A percentile compares a stretch with the other conserved stretches of the same genome.
These are phyloP conservation scores for Kregervanrija pseudodelftensis DNA, from an alignment of 805 yeast species.

Conservation along the genomic window DNA sequence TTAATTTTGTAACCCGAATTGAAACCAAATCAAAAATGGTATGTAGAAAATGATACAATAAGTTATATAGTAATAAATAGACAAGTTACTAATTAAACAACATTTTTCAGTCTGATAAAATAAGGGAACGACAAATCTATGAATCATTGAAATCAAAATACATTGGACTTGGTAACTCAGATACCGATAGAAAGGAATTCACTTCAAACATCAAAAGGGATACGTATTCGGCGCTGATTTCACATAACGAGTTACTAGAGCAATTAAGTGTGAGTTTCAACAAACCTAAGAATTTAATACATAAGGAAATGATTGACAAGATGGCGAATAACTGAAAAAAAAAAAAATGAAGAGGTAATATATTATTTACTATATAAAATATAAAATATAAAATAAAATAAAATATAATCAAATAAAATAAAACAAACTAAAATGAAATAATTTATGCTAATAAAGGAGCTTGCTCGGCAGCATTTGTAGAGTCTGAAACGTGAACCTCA, in stretches of 20 bases:
- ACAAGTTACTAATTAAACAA: too few relatives aligned
- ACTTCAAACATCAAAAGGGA: slow-evolving; percentile 59
- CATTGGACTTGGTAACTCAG: slow-evolving; percentile 70
- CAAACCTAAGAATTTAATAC: slow-evolving; percentile 32
- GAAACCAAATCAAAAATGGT: slow-evolving; percentile 3
- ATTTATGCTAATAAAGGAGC: slow-evolving; percentile 27
- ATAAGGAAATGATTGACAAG: slow-evolving; percentile 30
- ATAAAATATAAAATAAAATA: not conserved
- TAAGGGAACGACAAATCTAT: slow-evolving; percentile 50
- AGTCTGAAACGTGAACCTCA: slow-evolving; percentile 5
- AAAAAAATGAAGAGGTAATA: not conserved
- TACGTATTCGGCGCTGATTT: slow-evolving; percentile 53
- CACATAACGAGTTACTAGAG: slow-evolving; percentile 47
- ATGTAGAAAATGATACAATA: not conserved
- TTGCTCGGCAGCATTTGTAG: slow-evolving; percentile 19
- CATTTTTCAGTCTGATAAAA: slow-evolving; percentile 49
- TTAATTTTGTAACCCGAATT: too few relatives aligned
- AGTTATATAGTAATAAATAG: too few relatives aligned
- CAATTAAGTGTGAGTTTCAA: slow-evolving; percentile 49
- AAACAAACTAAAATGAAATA: not conserved
- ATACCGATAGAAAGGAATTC: slow-evolving; percentile 67
- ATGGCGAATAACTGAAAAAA: slow-evolving; percentile 27
- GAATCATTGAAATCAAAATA: slow-evolving; percentile 53
- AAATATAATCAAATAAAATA: not conserved
- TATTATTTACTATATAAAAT: not conserved